Conservation (phyloP, 2,329 filamentous ascomycete species). For the Microdochium bolleyi region DNA sequence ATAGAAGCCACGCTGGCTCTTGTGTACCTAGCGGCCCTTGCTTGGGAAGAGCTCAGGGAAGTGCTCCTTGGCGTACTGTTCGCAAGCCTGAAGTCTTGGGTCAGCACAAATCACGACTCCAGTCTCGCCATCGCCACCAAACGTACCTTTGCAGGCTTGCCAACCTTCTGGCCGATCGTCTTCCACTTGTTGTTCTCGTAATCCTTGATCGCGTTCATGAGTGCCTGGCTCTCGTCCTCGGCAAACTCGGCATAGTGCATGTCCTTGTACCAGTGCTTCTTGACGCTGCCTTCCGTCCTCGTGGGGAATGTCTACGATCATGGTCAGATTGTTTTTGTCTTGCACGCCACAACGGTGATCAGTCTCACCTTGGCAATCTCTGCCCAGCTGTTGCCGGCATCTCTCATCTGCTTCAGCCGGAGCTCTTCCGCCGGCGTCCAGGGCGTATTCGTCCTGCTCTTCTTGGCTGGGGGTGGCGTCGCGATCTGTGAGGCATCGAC, state of each 20-base stretch:
- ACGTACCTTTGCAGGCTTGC: conserved; percentile 88
- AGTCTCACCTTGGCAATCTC: conserved; percentile 85
- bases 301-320: conserved; percentile 70
- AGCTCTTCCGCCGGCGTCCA: conserved; percentile 96
- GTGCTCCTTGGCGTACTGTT: conserved; percentile 95
- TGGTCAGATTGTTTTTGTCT: conserved; percentile 8
- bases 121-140: conserved; percentile 3
- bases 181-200: conserved; percentile 99
- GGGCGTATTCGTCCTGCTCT: conserved; percentile 95
- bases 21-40: not conserved
- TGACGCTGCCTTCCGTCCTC: conserved; percentile 93
- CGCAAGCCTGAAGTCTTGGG: conserved; percentile 53
- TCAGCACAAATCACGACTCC: conserved; percentile 8
- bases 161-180: conserved; percentile 89
- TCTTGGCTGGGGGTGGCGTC: conserved; percentile 62
- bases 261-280: conserved; percentile 99
- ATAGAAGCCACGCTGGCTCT: too few species aligned
- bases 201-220: conserved; percentile 93
- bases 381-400: conserved; percentile 89
- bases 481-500: conserved; percentile 24
- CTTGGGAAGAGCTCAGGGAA: conserved; percentile 46
- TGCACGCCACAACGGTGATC: not conserved
- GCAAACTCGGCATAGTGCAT: conserved; percentile 99
- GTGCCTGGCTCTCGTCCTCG: conserved; percentile 79
- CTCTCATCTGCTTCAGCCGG: conserved; percentile 86